Percentiles rank a stretch among this genome's conserved stretches.
Evolutionary conservation across 139 green algal species (phyloP).

Genomic region (Gonium pectorale): DNA sequence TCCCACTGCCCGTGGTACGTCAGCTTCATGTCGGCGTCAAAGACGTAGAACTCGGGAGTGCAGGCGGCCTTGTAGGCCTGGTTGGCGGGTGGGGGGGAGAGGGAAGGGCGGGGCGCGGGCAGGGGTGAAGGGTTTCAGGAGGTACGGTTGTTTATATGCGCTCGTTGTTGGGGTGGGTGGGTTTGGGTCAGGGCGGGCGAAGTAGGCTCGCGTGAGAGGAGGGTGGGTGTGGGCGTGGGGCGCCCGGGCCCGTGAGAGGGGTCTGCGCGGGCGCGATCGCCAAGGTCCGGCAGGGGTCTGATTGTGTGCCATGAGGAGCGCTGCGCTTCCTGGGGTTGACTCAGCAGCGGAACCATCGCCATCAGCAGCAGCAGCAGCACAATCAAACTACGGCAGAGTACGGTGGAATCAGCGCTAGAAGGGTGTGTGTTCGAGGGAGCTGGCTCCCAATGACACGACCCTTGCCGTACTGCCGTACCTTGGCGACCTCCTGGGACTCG

Average conservation of each 20-base stretch:
- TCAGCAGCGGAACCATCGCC: not conserved
- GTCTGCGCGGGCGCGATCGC: too few relatives aligned
- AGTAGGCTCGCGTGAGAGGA: not conserved
- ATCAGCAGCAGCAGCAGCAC: not conserved
- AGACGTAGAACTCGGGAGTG: conserved; percentile 76
- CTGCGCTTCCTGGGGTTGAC: not conserved
- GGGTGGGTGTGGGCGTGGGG: not conserved
- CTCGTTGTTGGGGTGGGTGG: not conserved
- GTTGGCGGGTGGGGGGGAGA: not conserved
- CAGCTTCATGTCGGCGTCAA: conserved; percentile 69
- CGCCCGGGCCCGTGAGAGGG: not conserved
- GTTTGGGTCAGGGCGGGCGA: not conserved
- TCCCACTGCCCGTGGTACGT: conserved; percentile 79
- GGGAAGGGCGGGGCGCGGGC: not conserved
- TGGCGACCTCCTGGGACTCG: conserved; percentile 81
- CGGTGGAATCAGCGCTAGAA: not conserved
- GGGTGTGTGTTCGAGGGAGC: not conserved
- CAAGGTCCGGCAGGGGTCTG: too few relatives aligned
- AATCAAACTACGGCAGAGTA: not conserved
- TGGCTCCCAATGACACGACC: not conserved
- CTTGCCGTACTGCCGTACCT: conserved; percentile 36
- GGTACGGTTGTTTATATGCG: not conserved
- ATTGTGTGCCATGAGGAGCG: too few relatives aligned
- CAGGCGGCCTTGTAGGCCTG: conserved; percentile 74
- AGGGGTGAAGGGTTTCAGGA: not conserved